Percentiles rank a stretch among this genome's conserved stretches.
Evolutionary conservation across 2,329 filamentous ascomycete species (phyloP).

Genomic region (Akanthomyces uredinophilus): DNA sequence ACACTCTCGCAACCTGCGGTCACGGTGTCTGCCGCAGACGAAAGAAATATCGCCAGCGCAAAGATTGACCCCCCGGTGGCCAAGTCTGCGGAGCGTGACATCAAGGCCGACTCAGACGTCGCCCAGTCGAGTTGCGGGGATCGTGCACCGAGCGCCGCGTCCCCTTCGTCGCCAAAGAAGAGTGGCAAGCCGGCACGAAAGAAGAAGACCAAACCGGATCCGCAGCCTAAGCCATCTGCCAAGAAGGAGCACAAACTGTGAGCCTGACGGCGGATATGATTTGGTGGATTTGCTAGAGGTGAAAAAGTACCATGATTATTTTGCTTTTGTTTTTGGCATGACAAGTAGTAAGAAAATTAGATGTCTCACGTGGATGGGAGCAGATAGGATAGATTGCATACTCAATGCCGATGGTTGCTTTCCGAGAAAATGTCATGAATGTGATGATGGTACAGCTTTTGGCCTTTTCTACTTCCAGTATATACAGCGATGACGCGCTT

Average conservation of each 20-base stretch:
- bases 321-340: background rate
- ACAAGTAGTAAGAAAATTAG: background rate
- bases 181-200: background rate
- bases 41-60: background rate
- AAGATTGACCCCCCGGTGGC: background rate
- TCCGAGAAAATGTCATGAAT: background rate
- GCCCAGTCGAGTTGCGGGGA: background rate
- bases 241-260: constrained; percentile 4
- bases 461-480: constrained; percentile 11
- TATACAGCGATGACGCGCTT: constrained; percentile 8
- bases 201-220: constrained; percentile 12
- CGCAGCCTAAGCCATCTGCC: background rate
- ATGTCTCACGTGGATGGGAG: background rate
- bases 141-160: background rate
- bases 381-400: background rate
- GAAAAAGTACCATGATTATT: background rate
- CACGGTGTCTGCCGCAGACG: background rate
- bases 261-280: background rate
- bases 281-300: background rate
- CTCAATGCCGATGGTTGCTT: background rate
- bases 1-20: background rate
- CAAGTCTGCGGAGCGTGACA: background rate
- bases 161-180: constrained; percentile 7
- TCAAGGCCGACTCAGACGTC: background rate
- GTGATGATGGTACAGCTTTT: constrained; percentile 16